A percentile compares a stretch with the other conserved stretches of the same genome.
Evolutionary conservation across 768 basidiomycete genomes (phyloP).

Genomic region (Artomyces pyxidatus): DNA sequence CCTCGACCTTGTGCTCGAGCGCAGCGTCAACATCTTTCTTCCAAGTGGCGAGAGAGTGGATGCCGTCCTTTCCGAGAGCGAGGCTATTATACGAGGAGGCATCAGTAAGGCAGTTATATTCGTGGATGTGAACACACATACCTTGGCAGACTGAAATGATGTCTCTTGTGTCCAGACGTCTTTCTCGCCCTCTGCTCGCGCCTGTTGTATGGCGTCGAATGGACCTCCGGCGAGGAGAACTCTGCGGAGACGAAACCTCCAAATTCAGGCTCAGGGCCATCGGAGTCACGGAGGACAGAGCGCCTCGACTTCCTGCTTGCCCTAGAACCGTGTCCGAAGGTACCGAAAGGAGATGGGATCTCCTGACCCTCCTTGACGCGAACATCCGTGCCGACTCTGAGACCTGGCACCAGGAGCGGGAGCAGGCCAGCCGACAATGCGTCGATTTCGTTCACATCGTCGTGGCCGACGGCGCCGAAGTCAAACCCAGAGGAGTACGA

Average conservation of each 20-base stretch:
- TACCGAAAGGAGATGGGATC: constrained; percentile 8
- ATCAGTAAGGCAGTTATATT: constrained; percentile 1
- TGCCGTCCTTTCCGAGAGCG: constrained; percentile 51
- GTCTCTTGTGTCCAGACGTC: constrained; percentile 46
- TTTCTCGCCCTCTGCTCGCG: constrained; percentile 29
- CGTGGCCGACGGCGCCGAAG: constrained; percentile 45
- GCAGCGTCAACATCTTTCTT: constrained; percentile 45
- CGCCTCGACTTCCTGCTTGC: constrained; percentile 1
- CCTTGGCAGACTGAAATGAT: constrained; percentile 65
- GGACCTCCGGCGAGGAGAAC: constrained; percentile 48
- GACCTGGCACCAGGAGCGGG: constrained; percentile 58
- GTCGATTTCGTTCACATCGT: constrained; percentile 55
- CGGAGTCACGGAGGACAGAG: neutral
- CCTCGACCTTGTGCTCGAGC: constrained; percentile 36
- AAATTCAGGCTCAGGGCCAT: constrained; percentile 17
- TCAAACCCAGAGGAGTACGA: constrained; percentile 45
- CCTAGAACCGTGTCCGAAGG: neutral
- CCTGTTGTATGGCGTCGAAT: constrained; percentile 48
- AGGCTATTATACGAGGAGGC: constrained; percentile 32
- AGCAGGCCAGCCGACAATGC: constrained; percentile 62
- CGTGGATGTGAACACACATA: constrained; percentile 22
- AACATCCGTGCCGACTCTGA: constrained; percentile 50
- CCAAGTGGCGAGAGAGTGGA: constrained; percentile 44
- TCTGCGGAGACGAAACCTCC: constrained; percentile 25
- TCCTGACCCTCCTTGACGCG: constrained; percentile 33